A percentile compares a stretch with the other conserved stretches of the same genome.
These are phyloP conservation scores for Aspergillus sclerotiicarbonarius DNA, from an alignment of 495 filamentous ascomycete species.

Conservation along the genomic window DNA sequence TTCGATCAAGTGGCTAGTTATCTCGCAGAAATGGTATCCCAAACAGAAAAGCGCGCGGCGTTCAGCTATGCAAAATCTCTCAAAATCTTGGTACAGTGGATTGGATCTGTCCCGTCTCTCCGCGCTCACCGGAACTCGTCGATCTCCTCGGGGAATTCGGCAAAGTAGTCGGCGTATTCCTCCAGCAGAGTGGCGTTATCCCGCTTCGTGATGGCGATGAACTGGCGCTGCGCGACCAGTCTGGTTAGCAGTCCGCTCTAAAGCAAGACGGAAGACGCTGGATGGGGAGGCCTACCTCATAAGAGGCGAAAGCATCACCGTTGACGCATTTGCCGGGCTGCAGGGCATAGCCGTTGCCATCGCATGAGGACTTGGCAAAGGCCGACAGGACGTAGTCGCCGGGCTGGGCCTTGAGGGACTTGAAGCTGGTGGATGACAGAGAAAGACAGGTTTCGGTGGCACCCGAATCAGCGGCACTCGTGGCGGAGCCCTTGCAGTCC, in stretches of 20 bases:
- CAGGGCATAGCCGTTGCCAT: background rate
- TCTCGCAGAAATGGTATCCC: background rate
- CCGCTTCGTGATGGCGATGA: background rate
- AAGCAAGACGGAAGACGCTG: no score
- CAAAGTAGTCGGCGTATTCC: background rate
- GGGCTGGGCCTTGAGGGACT: background rate
- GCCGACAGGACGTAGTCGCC: background rate
- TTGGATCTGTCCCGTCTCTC: background rate
- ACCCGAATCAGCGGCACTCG: background rate
- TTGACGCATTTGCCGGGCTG: conserved; percentile 2
- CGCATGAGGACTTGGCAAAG: background rate
- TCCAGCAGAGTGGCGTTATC: background rate
- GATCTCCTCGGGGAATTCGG: background rate
- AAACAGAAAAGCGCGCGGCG: background rate
- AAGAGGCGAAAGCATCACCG: background rate
- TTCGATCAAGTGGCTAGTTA: background rate
- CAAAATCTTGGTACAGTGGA: background rate
- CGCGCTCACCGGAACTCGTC: background rate
- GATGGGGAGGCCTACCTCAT: background rate
- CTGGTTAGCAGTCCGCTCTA: background rate
- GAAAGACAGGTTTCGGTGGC: background rate
- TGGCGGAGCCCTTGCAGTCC: background rate
- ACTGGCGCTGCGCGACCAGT: background rate
- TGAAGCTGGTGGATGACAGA: background rate
- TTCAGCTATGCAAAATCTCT: background rate